Percentiles rank a stretch among this genome's conserved stretches.
Evolutionary conservation across 1,284 basidiomycete genomes (phyloP).

Genomic region (Limonomyces culmigenus): DNA sequence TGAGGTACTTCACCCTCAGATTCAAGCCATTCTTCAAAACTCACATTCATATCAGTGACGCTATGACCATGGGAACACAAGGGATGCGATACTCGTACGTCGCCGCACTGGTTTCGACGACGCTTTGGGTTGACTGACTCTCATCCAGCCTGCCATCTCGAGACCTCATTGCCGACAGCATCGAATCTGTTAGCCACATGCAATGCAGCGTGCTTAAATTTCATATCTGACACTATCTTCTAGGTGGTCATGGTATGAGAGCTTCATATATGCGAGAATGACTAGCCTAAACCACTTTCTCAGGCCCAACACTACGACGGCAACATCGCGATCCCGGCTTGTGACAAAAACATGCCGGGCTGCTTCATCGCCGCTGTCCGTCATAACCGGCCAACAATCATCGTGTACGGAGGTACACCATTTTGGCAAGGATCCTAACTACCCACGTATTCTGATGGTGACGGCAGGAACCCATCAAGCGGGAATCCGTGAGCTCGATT

Average conservation of each 20-base stretch:
- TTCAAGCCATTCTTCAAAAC: background rate
- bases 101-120: conserved; percentile 1
- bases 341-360: conserved; percentile 92
- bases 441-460: no score
- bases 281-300: background rate
- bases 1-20: conserved; percentile 29
- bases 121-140: background rate
- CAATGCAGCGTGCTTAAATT: background rate
- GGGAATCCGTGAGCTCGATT: conserved; percentile 62
- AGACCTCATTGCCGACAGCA: conserved; percentile 82
- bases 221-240: background rate
- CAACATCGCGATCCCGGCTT: conserved; percentile 72
- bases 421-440: no score
- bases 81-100: conserved; percentile 70
- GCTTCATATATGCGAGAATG: background rate
- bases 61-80: conserved; percentile 69
- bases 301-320: conserved; percentile 78
- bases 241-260: conserved; percentile 46
- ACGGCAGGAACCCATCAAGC: conserved; percentile 77
- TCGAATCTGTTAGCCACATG: conserved; percentile 54
- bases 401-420: no score
- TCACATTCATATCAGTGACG: conserved; percentile 30
- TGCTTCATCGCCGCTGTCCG: conserved; percentile 73
- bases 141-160: conserved; percentile 61
- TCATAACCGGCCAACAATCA: conserved; percentile 74